Conservation (phyloP, 768 basidiomycete species). For the Boletus sp. region DNA sequence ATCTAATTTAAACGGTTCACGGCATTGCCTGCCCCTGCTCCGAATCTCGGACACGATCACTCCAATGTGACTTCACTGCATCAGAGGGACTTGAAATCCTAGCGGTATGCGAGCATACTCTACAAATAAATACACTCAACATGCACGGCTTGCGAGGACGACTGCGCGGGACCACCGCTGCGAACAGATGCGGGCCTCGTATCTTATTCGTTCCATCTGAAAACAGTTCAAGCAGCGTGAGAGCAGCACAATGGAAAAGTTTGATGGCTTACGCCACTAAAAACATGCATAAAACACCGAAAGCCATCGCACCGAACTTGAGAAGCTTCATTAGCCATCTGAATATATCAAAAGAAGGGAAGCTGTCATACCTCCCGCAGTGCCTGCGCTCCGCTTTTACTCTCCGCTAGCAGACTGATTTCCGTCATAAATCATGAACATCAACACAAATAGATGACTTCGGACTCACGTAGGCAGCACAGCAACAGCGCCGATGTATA, state of each 20-base stretch:
- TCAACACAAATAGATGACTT: conserved; percentile 7
- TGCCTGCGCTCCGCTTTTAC: conserved; percentile 86
- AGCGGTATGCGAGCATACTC: conserved; percentile 1
- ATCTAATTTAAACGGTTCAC: conserved; percentile 30
- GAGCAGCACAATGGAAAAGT: conserved; percentile 13
- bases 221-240: conserved; percentile 20
- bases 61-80: not conserved
- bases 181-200: conserved; percentile 11
- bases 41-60: conserved; percentile 11
- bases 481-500: conserved; percentile 92
- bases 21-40: conserved; percentile 17
- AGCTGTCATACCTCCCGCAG: conserved; percentile 66
- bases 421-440: conserved; percentile 13
- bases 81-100: not conserved
- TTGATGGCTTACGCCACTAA: conserved; percentile 74
- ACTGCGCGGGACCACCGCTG: not conserved
- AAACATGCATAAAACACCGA: conserved; percentile 92
- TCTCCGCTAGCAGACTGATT: conserved; percentile 76
- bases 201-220: conserved; percentile 79
- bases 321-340: conserved; percentile 22
- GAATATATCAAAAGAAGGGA: conserved; percentile 12
- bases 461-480: conserved; percentile 81
- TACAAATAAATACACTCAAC: conserved; percentile 4
- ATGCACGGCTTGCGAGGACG: not conserved
- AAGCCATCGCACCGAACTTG: conserved; percentile 88